A percentile compares a stretch with the other conserved stretches of the same genome.
phyloP scores from a whole-genome alignment of 2,329 filamentous ascomycete genomes.

The Nigrospora osmanthi region DNA sequence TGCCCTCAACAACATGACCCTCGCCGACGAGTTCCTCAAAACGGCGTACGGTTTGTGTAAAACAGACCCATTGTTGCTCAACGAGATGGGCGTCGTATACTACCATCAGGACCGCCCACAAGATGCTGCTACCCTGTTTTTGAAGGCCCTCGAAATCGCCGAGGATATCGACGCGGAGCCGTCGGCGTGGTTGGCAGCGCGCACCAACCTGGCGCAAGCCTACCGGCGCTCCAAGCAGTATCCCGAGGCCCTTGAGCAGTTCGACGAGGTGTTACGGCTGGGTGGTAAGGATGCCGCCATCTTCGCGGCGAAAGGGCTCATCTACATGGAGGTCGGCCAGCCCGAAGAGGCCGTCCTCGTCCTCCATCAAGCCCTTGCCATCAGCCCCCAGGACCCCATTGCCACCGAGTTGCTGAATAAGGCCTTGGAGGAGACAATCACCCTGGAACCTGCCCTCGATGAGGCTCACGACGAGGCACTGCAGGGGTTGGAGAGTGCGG shows the following conservation, averaged over 20 bases:
- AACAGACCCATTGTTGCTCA: slow-evolving; percentile 82
- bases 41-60: slow-evolving; percentile 78
- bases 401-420: slow-evolving; percentile 71
- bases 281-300: slow-evolving; percentile 73
- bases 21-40: slow-evolving; percentile 90
- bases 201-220: slow-evolving; percentile 85
- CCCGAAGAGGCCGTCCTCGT: slow-evolving; percentile 72
- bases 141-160: slow-evolving; percentile 67
- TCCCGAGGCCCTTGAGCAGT: slow-evolving; percentile 67
- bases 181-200: slow-evolving; percentile 72
- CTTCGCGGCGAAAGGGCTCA: slow-evolving; percentile 76
- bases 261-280: slow-evolving; percentile 78
- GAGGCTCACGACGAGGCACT: slow-evolving; percentile 5
- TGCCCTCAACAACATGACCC: slow-evolving; percentile 85
- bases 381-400: slow-evolving; percentile 72
- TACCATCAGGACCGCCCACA: slow-evolving; percentile 81
- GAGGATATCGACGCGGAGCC: slow-evolving; percentile 76
- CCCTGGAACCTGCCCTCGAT: slow-evolving; percentile 20
- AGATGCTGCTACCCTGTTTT: slow-evolving; percentile 71
- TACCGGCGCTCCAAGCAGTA: slow-evolving; percentile 65
- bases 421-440: slow-evolving; percentile 56
- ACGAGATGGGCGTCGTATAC: slow-evolving; percentile 92
- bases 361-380: slow-evolving; percentile 76
- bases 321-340: slow-evolving; percentile 69
- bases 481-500: slow-evolving; percentile 3